A percentile compares a stretch with the other conserved stretches of the same genome.
Evolutionary conservation across 192 early-diverging fungal species (phyloP).

Genomic region (Gorgonomyces haynaldii): DNA sequence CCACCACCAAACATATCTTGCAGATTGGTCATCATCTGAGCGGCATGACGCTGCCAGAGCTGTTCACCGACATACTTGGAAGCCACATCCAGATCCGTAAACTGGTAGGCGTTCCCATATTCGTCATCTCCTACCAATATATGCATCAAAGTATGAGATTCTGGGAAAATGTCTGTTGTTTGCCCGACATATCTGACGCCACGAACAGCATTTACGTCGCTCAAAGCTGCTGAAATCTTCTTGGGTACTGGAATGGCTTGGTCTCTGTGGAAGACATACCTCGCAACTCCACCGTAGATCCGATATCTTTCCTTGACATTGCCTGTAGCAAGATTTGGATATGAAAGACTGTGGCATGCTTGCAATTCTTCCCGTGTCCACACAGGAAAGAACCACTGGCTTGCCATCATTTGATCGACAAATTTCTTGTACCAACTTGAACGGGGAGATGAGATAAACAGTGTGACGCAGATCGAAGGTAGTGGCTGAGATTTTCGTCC

Average conservation of each 20-base stretch:
- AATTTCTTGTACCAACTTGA: slow-evolving; percentile 11
- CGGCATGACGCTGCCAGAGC: slow-evolving; percentile 12
- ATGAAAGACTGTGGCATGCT: slow-evolving; percentile 8
- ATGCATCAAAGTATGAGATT: slow-evolving; percentile 10
- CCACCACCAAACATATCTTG: slow-evolving; percentile 12
- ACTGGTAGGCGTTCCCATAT: slow-evolving; percentile 13
- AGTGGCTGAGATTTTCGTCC: slow-evolving; percentile 12
- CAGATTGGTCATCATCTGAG: slow-evolving; percentile 16
- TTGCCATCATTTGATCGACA: slow-evolving; percentile 11
- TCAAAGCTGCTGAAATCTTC: slow-evolving; percentile 9
- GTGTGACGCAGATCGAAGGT: neutral
- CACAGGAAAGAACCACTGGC: slow-evolving; percentile 12
- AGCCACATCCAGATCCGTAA: slow-evolving; percentile 12
- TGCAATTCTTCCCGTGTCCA: slow-evolving; percentile 12
- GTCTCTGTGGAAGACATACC: slow-evolving; percentile 13
- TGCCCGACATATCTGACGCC: slow-evolving; percentile 10
- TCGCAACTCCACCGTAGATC: slow-evolving; percentile 16
- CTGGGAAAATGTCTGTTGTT: slow-evolving; percentile 10
- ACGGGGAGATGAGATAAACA: slow-evolving; percentile 14
- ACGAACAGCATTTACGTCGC: slow-evolving; percentile 11
- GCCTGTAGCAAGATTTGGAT: slow-evolving; percentile 4
- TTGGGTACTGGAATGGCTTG: slow-evolving; percentile 5
- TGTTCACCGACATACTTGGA: slow-evolving; percentile 18
- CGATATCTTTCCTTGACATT: slow-evolving; percentile 11
- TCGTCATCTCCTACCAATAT: slow-evolving; percentile 8